Evolutionary conservation across 768 basidiomycete species (phyloP).

Genomic region (Mycena vitilis): DNA sequence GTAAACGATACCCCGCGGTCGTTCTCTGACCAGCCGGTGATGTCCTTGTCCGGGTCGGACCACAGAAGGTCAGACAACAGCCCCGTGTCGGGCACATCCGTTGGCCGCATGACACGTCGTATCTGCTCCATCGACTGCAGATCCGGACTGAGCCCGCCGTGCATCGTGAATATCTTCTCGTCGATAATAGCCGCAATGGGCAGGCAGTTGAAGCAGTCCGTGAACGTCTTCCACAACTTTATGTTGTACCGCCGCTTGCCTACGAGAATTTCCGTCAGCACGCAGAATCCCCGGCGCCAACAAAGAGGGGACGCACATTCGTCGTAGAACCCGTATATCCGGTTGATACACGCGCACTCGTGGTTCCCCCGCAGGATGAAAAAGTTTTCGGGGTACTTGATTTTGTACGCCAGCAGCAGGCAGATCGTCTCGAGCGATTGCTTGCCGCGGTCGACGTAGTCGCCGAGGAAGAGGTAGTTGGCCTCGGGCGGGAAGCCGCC

Average conservation of each 20-base stretch:
- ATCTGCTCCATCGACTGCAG: conserved; percentile 99
- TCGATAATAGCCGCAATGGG: conserved; percentile 99
- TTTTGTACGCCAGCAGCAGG: conserved; percentile 98
- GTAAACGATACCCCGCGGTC: conserved; percentile 99
- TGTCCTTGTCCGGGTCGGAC: conserved; percentile 99
- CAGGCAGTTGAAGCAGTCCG: conserved; percentile 99
- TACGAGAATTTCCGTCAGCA: conserved; percentile 45
- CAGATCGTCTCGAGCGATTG: conserved; percentile 99
- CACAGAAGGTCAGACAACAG: conserved; percentile 96
- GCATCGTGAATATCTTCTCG: conserved; percentile 99
- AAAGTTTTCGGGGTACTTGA: conserved; percentile 99
- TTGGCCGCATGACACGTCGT: conserved; percentile 97
- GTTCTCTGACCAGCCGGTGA: conserved; percentile 99
- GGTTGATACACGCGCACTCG: conserved; percentile 99
- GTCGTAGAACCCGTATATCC: conserved; percentile 99
- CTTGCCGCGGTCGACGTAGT: conserved; percentile 99
- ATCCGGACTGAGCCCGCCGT: conserved; percentile 96
- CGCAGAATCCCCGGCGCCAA: neutral
- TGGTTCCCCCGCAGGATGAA: conserved; percentile 99
- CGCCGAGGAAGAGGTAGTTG: conserved; percentile 99
- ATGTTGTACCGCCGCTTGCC: conserved; percentile 99
- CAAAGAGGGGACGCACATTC: conserved; percentile 77
- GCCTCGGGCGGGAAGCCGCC: conserved; percentile 99
- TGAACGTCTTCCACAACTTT: conserved; percentile 99
- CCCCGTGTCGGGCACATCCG: conserved; percentile 98